Percentiles rank a stretch among this genome's conserved stretches.
These are phyloP conservation scores for Pelargonium nanum DNA, from an alignment of 345 rosid genomes.

Conservation along the genomic window DNA sequence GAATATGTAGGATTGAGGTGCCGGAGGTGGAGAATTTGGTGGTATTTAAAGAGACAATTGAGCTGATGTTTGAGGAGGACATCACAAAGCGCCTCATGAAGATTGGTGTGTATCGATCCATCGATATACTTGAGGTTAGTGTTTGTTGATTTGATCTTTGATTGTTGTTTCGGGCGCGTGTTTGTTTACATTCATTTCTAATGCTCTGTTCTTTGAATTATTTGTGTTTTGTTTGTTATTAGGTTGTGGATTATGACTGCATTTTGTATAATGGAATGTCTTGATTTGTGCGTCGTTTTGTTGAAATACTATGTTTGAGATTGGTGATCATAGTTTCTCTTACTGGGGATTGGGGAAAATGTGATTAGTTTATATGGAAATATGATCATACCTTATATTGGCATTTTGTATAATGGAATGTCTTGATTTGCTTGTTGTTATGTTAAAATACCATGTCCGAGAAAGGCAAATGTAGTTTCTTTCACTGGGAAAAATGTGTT, in stretches of 20 bases:
- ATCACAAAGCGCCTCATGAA: slow-evolving; percentile 44
- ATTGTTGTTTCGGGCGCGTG: not conserved
- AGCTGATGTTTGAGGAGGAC: slow-evolving; percentile 76
- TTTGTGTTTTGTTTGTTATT: not conserved
- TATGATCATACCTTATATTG: too few species aligned
- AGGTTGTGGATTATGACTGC: not conserved
- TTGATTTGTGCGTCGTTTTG: not conserved
- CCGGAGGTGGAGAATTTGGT: slow-evolving; percentile 73
- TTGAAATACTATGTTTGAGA: not conserved
- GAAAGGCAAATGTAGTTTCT: not conserved
- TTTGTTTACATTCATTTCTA: not conserved
- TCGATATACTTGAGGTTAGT: slow-evolving; percentile 77
- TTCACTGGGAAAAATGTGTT: too few species aligned
- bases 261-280: not conserved
- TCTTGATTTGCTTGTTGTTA: too few species aligned
- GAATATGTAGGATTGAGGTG: slow-evolving; percentile 64
- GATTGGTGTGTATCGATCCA: slow-evolving; percentile 62
- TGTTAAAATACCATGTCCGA: not conserved
- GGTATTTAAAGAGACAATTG: slow-evolving; percentile 62
- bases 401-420: not conserved
- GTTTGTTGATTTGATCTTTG: not conserved
- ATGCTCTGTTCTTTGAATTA: too few species aligned
- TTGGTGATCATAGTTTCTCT: not conserved
- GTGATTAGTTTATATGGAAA: too few species aligned
- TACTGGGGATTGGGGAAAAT: too few species aligned